A percentile compares a stretch with the other conserved stretches of the same genome.
Evolutionary conservation across 345 rosid species (phyloP).

Genomic region (Leavenworthia alabamica): DNA sequence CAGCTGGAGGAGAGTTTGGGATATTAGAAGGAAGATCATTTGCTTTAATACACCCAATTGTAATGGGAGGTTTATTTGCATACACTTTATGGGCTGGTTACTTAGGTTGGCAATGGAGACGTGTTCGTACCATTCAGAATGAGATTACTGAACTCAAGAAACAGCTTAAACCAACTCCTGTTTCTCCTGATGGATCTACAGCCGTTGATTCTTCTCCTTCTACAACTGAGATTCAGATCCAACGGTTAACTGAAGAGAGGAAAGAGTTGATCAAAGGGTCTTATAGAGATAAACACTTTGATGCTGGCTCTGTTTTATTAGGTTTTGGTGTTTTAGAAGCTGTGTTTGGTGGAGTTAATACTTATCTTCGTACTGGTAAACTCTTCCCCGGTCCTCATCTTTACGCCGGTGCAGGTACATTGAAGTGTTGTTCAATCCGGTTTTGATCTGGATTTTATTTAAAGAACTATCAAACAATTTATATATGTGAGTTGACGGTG

Average conservation of each 20-base stretch:
- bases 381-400: constrained; percentile 98
- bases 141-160: constrained; percentile 68
- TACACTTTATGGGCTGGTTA: constrained; percentile 68
- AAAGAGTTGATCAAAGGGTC: constrained; percentile 31
- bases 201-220: constrained; percentile 44
- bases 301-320: constrained; percentile 74
- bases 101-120: constrained; percentile 97
- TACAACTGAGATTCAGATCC: constrained; percentile 46
- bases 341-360: constrained; percentile 68
- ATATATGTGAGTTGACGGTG: neutral
- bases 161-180: constrained; percentile 60
- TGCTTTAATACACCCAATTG: constrained; percentile 66
- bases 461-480: neutral
- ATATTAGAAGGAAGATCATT: constrained; percentile 76
- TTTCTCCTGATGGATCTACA: constrained; percentile 54
- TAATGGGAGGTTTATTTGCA: constrained; percentile 53
- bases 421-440: neutral
- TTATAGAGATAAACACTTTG: constrained; percentile 71
- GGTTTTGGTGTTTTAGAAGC: constrained; percentile 85
- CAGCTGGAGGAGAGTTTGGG: constrained; percentile 71
- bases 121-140: constrained; percentile 63
- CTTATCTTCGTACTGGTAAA: constrained; percentile 81
- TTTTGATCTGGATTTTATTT: neutral
- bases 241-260: constrained; percentile 59
- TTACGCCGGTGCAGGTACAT: constrained; percentile 74